Evolutionary conservation across 192 early-diverging fungal species (phyloP).

Genomic region (Coemansia sp.): DNA sequence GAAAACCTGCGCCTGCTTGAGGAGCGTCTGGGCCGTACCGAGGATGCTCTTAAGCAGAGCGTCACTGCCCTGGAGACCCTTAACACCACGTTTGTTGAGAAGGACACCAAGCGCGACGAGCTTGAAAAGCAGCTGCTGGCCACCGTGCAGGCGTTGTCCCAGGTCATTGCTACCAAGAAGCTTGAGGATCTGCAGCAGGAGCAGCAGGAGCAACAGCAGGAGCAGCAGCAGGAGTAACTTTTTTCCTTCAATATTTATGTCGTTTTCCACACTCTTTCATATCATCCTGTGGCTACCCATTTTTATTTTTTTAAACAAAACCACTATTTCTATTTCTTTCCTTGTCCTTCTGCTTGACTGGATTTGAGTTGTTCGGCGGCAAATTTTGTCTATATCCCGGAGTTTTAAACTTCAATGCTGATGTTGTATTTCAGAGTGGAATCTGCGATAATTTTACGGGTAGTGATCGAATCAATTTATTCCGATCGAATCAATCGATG

Average conservation of each 20-base stretch:
- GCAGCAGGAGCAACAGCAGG: constrained; percentile 10
- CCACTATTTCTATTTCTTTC: not conserved
- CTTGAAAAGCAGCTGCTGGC: constrained; percentile 55
- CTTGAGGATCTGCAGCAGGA: constrained; percentile 27
- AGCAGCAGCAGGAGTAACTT: constrained; percentile 1
- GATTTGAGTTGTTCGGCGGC: too few relatives aligned
- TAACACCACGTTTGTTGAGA: constrained; percentile 44
- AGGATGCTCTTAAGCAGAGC: constrained; percentile 51
- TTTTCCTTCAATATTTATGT: not conserved
- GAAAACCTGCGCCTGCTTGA: constrained; percentile 43
- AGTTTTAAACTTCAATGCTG: too few relatives aligned
- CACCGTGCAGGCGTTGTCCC: constrained; percentile 53
- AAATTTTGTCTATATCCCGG: too few relatives aligned
- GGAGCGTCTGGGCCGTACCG: constrained; percentile 46
- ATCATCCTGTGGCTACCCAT: not conserved
- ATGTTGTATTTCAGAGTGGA: too few relatives aligned
- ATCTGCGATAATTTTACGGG: too few relatives aligned
- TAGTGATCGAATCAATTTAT: too few relatives aligned
- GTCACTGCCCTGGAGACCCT: constrained; percentile 42
- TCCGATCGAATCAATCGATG: too few relatives aligned
- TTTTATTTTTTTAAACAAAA: not conserved
- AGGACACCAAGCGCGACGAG: constrained; percentile 55
- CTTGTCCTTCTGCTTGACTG: not conserved
- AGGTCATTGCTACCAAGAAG: constrained; percentile 53
- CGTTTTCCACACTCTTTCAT: not conserved